Evolutionary conservation across 805 yeast species (phyloP), one percentile per base, ranked within the genome.

Genomic region (Saccharomycopsis sp.): DNA sequence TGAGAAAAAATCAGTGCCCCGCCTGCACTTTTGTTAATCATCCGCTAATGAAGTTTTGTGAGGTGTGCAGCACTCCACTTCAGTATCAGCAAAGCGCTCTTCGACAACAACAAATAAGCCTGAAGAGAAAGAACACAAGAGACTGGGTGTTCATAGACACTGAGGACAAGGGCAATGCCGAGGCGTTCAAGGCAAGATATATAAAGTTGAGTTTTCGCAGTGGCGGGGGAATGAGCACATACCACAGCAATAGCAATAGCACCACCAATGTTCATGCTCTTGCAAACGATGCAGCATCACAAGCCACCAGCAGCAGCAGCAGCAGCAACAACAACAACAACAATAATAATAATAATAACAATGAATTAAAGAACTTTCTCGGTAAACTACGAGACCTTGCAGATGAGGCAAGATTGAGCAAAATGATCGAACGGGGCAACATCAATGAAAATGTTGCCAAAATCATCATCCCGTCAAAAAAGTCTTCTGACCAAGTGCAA

Each of bases 1-100:
- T n/a, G n/a, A n/a, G n/a, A n/a, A n/a, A n/a, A n/a, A 58, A 58
- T 27, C 46, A 48, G 10, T 76, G 83, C 44, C 67, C 75, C 3
- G 56, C 64, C 9, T 84, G 94, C 51, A 84, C 97, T 0, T 89
- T 87, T 53, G 61, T 75, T 9, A 92, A 89, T 56, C 95, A 88
- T 57, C 82, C 87, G 0, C 74, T 83, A 2, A 64, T 89, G 66
- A 59, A 67, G 27, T 68, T 66, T 48, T 89, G 98, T 59, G 98
- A 89, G 58, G 70, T 92, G 54, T 89, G 97, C 61, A 96, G 95
- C 0, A 65, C 79, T 0, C 64, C 64, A 16, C 55, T 79, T 19
- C 43, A 51, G 3, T 54, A 67, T 2, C n/a, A 10, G 18, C 8
- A 15, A 22, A 23, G 4, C 18, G 13, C 9, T 34, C n/a, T n/a